phyloP scores from a whole-genome alignment of 2,329 filamentous ascomycete genomes.

The Exophiala oligosperma region DNA sequence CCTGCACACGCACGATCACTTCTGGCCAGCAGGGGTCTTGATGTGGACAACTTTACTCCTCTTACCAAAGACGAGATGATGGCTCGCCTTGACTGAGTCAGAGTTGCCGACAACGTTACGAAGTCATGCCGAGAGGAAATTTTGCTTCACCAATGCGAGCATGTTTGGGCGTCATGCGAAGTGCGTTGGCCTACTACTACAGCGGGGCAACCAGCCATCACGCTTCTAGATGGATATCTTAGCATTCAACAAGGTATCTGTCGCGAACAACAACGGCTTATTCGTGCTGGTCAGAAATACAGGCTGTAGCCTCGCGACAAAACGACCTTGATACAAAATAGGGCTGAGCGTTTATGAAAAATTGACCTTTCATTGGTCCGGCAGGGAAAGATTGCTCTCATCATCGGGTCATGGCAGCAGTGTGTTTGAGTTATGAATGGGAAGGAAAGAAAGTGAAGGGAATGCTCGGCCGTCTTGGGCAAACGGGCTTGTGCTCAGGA shows the following conservation, averaged over 20 bases:
- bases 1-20: constrained; percentile 76
- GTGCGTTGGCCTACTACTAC: constrained; percentile 16
- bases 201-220: constrained; percentile 34
- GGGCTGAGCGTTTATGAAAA: constrained; percentile 21
- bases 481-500: constrained; percentile 19
- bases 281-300: constrained; percentile 17
- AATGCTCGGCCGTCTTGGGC: constrained; percentile 13
- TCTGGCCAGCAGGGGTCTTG: constrained; percentile 75
- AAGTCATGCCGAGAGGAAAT: constrained; percentile 40
- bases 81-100: constrained; percentile 86
- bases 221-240: constrained; percentile 27
- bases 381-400: constrained; percentile 18
- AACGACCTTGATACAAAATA: constrained; percentile 8
- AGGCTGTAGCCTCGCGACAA: constrained; percentile 15
- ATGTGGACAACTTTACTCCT: constrained; percentile 91
- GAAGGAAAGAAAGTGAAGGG: constrained; percentile 19
- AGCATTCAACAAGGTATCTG: constrained; percentile 18
- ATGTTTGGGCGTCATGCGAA: constrained; percentile 19
- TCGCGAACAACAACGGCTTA: constrained; percentile 21
- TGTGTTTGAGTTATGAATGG: constrained; percentile 20
- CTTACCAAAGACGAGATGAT: constrained; percentile 96
- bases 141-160: constrained; percentile 28
- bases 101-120: constrained; percentile 34
- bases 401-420: constrained; percentile 12
- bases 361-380: constrained; percentile 19